Evolutionary conservation across 169 alveolate genomes (phyloP), one percentile per base, ranked within the genome.

Genomic region (Plasmodium fragile): DNA sequence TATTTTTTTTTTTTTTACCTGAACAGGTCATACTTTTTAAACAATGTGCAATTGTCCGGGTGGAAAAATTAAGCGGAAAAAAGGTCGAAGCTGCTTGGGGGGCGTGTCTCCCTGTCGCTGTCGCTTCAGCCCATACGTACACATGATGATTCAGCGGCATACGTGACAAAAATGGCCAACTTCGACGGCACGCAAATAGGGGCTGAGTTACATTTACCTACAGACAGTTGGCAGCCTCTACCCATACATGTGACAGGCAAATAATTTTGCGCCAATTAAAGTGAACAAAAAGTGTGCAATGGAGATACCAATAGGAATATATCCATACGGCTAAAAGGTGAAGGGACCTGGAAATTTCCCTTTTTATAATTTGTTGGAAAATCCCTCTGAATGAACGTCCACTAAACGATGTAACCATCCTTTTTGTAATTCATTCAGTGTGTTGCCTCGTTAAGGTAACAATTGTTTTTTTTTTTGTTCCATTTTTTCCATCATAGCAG

Each of bases 381-480:
- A 65, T 1, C 3, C 41, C 41, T 65, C 75, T 65, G 36, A 65
- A 65, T 65, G 75, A 25, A n/a, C 36, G 18, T 65, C 36, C 75
- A 4, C 75, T 2, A 65, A 4, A 28, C 30, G 75, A 65, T 22
- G 75, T 65, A 34, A 3, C 75, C 75, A 65, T 18, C 41, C 13
- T 59, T 0, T 65, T 65, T 65, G 41, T 10, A 49, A 25, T 36
- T 28, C 75, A 10, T 65, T n/a, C 36, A 65, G 36, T 22, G 18
- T 65, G 75, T 28, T 65, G 75, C 75, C 75, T 65, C 36, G n/a
- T 65, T 65, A 65, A 65, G 75, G 30, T 65, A 65, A 65, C 75
- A 65, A 25, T 65, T 65, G 18, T 65, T 28, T 65, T 59, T 65
- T 65, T 65, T 65, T 65, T 65, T 65, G 18, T 65, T 65, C 36